Evolutionary conservation across 2,329 filamentous ascomycete species (phyloP), one percentile per base, ranked within the genome.

Genomic region (Phialophora verrucosa): DNA sequence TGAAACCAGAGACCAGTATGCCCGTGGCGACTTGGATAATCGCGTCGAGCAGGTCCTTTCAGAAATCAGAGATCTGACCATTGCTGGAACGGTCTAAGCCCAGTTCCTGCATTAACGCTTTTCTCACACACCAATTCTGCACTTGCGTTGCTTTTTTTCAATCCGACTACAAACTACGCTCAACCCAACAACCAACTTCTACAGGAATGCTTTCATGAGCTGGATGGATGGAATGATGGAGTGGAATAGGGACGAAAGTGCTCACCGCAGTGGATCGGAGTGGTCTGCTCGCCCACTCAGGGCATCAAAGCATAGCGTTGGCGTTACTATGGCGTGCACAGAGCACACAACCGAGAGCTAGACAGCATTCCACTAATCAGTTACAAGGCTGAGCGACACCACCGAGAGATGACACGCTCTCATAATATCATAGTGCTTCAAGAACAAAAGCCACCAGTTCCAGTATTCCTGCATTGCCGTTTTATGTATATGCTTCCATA

Each of bases 51-150:
- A 98, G 80, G 95, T 98, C 50, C 78, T 99, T 80, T 93, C 97
- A 76, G 93, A 99, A 83, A 99, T 99, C 78, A 85, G 95, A 71
- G 95, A 98, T 80, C 80, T 99, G 80, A 98, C 94, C 80, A 99
- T 99, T 83, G 88, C 88, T 38, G 88, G 88, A 23, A 90, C 88
- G n/a, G 87, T 90, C 63, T 87, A 70, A 68, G 65, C 58, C 35
- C n/a, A 31, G 23, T 12, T 17, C 12, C 32, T 32, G 23, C 31
- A 42, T 10, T 47, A 44, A 32, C 31, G 17, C 49, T 61, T n/a
- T n/a, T 35, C 47, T 10, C 53, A 54, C n/a, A 47, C 51, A 57
- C 31, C 4, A 32, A 44, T 47, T 61, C 23, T 29, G 56, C 54
- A 31, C 27, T 14, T 12, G 49, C 38, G 38, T 29, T 8, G 44